Percentiles rank a stretch among this genome's conserved stretches.
Evolutionary conservation across 2,329 filamentous ascomycete genomes (phyloP).

Genomic region (Epichloe uncinata): DNA sequence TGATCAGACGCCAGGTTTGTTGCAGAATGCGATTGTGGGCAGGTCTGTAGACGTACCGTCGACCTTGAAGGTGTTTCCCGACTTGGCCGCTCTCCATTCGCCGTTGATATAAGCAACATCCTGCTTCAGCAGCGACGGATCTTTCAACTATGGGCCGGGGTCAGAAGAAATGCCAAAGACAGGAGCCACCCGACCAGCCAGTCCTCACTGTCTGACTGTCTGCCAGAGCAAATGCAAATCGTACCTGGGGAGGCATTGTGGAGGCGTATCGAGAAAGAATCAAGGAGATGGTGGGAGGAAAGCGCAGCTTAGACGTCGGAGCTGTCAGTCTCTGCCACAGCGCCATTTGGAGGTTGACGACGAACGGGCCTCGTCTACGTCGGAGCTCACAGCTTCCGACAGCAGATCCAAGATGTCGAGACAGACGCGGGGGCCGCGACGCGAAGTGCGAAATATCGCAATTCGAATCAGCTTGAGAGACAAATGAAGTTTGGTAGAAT

Average conservation of each 20-base stretch:
- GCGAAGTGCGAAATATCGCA: no score
- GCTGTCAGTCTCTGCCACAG: slow-evolving; percentile 19
- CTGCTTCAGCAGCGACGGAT: slow-evolving; percentile 71
- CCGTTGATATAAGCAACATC: slow-evolving; percentile 80
- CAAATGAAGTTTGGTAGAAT: no score
- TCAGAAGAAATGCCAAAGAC: neutral
- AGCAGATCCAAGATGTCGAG: neutral
- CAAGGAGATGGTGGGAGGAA: slow-evolving; percentile 16
- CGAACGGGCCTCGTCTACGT: neutral
- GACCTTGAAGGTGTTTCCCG: slow-evolving; percentile 85
- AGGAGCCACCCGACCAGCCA: neutral
- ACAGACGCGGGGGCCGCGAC: neutral
- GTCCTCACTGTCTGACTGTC: neutral
- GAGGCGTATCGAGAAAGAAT: slow-evolving; percentile 27
- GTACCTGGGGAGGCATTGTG: slow-evolving; percentile 33
- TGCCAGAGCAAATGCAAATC: neutral
- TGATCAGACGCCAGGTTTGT: neutral
- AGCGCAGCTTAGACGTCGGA: slow-evolving; percentile 15
- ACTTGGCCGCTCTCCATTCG: slow-evolving; percentile 75
- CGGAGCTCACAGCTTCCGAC: slow-evolving; percentile 1
- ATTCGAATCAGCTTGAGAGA: no score
- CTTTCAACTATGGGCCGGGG: slow-evolving; percentile 45
- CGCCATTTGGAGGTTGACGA: slow-evolving; percentile 13
- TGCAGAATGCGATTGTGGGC: neutral
- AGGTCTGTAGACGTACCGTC: slow-evolving; percentile 34